A percentile compares a stretch with the other conserved stretches of the same genome.
Conservation (phyloP, 257 asterid species). For the Lavandula angustifolia region DNA sequence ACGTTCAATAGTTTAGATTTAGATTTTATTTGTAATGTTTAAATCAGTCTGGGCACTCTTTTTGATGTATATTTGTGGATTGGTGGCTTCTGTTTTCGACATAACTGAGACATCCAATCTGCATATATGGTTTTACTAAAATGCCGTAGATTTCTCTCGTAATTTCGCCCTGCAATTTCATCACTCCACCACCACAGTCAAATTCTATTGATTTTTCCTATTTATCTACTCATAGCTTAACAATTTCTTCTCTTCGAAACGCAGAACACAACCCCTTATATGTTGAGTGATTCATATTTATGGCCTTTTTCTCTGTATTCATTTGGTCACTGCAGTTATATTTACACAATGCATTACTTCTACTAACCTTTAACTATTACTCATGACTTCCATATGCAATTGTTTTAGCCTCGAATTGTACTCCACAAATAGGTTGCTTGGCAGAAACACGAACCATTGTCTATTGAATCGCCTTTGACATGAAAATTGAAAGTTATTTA, state of each 20-base stretch:
- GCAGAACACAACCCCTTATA: no score
- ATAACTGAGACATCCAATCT: no score
- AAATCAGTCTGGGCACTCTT: background rate
- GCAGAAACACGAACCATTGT: background rate
- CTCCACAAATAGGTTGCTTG: background rate
- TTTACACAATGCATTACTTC: background rate
- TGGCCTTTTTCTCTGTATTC: no score
- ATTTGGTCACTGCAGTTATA: no score
- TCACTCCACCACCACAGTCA: no score
- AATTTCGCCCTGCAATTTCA: no score
- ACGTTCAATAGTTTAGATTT: background rate
- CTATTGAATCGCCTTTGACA: background rate
- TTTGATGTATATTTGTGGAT: background rate
- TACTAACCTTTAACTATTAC: background rate
- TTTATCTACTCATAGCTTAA: no score
- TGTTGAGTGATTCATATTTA: no score
- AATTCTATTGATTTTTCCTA: no score
- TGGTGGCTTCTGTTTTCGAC: background rate
- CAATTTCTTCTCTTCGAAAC: no score
- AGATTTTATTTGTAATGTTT: slow-evolving; percentile 23
- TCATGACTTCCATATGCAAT: background rate
- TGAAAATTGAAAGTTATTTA: background rate
- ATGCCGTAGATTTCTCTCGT: no score
- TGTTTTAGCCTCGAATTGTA: background rate
- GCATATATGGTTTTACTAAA: no score